phyloP scores from a whole-genome alignment of 2,329 filamentous ascomycete species.

The Gyromitra esculenta region DNA sequence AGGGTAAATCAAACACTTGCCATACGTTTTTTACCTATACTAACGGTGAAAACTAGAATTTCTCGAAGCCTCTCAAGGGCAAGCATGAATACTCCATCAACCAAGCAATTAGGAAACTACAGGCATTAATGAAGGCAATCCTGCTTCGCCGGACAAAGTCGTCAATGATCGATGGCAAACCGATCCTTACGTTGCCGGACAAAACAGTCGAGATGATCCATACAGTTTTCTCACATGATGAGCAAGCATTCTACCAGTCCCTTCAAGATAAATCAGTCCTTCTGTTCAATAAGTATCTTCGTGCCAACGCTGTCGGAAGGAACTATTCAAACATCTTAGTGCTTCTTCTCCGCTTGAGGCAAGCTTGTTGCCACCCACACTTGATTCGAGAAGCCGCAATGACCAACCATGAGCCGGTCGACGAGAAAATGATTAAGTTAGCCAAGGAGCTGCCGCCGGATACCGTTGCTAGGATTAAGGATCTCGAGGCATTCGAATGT shows the following conservation, averaged over 20 bases:
- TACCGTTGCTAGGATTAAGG: conserved; percentile 55
- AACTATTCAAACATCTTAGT: conserved; percentile 84
- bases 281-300: conserved; percentile 80
- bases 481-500: conserved; percentile 52
- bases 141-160: conserved; percentile 85
- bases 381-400: conserved; percentile 70
- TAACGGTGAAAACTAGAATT: conserved; percentile 59
- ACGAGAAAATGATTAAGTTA: conserved; percentile 69
- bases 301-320: conserved; percentile 72
- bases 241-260: conserved; percentile 71
- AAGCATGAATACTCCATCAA: conserved; percentile 59
- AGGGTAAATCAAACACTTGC: conserved; percentile 60
- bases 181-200: conserved; percentile 74
- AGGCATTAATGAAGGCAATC: conserved; percentile 79
- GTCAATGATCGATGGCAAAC: conserved; percentile 80
- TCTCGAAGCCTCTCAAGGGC: conserved; percentile 66
- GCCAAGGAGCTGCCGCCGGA: conserved; percentile 69
- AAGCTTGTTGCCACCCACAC: conserved; percentile 81
- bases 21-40: conserved; percentile 45
- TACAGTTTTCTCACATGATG: conserved; percentile 73
- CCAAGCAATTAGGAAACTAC: conserved; percentile 74
- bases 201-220: conserved; percentile 71
- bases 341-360: conserved; percentile 79
- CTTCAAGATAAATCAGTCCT: conserved; percentile 74
- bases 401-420: conserved; percentile 63